Conservation (phyloP, 768 basidiomycete species). For the Lactarius hatsudake region DNA sequence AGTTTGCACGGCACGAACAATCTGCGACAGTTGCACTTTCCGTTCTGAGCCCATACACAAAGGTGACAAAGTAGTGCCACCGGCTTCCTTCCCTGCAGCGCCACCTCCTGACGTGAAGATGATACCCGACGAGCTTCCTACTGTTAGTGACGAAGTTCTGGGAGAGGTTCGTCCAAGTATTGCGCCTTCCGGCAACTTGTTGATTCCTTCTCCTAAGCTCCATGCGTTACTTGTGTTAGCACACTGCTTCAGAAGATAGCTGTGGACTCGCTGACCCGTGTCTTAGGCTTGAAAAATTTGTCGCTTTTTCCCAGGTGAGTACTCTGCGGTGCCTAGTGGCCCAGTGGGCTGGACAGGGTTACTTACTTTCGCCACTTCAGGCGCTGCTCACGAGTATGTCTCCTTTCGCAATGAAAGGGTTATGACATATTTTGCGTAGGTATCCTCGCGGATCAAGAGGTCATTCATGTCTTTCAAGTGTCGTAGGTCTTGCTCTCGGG, state of each 20-base stretch:
- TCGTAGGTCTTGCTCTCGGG: conserved; percentile 13
- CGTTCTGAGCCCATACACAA: conserved; percentile 37
- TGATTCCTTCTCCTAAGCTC: conserved; percentile 37
- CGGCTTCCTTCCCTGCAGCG: conserved; percentile 50
- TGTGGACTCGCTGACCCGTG: background rate
- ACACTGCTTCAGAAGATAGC: background rate
- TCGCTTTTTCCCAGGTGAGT: conserved; percentile 32
- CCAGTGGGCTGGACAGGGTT: background rate
- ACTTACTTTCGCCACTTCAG: conserved; percentile 3
- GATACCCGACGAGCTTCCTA: conserved; percentile 30
- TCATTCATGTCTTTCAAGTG: conserved; percentile 25
- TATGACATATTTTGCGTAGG: conserved; percentile 4
- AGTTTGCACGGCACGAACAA: background rate
- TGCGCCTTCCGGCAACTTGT: background rate
- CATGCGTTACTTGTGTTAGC: conserved; percentile 57
- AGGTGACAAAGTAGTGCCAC: conserved; percentile 45
- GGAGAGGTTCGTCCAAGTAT: conserved; percentile 41
- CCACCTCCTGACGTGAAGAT: conserved; percentile 30
- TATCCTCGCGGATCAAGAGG: conserved; percentile 24
- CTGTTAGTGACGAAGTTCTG: conserved; percentile 43
- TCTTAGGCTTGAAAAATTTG: conserved; percentile 32
- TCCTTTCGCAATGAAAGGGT: background rate
- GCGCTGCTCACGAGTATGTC: conserved; percentile 20
- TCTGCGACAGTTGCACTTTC: conserved; percentile 42
- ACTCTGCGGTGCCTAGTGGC: background rate